Base-by-base conservation (phyloP, 2,329 filamentous ascomycete genomes). In the Annulohypoxylon truncatum region DNA sequence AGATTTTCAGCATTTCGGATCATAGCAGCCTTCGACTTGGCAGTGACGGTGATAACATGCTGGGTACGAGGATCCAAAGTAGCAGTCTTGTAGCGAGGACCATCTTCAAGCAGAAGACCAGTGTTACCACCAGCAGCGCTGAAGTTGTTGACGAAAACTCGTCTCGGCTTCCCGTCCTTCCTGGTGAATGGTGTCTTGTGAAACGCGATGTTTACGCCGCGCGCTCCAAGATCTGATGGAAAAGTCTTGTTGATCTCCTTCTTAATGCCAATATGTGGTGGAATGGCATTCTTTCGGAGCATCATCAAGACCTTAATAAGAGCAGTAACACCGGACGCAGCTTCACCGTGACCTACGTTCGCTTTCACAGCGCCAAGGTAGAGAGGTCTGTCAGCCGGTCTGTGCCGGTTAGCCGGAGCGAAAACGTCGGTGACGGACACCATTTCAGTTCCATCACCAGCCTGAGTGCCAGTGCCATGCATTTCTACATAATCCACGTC, bases 401-500 rank as follows among this genome's bases (percentile, higher is more conserved):
- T 79, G 69, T 84, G 82, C 15, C 81, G 79, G 24, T 82, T 75
- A 0, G 80, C 79, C 4, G 84, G 83, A 0, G 84, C 83, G 67
- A 83, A 86, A 5, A 83, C 79, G 51, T 82, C 79, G 2, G 89
- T 88, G 51, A 96, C 91, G 0, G 90, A 93, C 0, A 88, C 83
- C 90, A 95, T 94, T 77, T 97, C 94, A 3, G 89, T 91, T 6
- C 89, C 89, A 74, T 97, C 93, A 66, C 92, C 93, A 29, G 91
- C 92, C 77, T 96, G 92, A 0, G 92, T 97, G 29, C 93, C 93
- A 2, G 93, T 97, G 12, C 92, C 93, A 77, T 97, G 93, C 89
- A 96, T 93, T 79, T 96, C 93, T 7, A 97, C 89, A 74, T 95
- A 96, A 77, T 89, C 89, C 51, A 97, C 85, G 68, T 94, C 91